Conservation (phyloP, 208 protist species). For the Acanthamoeba healyi region DNA sequence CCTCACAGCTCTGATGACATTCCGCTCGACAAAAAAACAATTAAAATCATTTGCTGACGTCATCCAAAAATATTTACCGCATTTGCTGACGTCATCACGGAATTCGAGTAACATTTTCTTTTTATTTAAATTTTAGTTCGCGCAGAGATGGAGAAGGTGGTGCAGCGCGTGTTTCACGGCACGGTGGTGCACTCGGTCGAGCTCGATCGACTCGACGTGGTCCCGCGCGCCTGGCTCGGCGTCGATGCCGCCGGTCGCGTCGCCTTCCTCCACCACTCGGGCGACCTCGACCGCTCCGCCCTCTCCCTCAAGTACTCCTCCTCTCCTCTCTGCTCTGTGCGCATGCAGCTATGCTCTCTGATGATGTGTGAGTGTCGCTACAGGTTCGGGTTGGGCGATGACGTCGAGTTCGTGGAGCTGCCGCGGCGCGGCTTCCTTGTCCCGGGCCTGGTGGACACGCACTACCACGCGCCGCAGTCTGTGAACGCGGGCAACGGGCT, state of each 20-base stretch:
- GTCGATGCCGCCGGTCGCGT: constrained; percentile 6
- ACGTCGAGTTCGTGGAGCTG: constrained; percentile 39
- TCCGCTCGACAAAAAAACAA: too few relatives aligned
- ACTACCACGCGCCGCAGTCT: constrained; percentile 82
- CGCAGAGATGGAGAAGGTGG: neutral
- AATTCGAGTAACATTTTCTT: too few relatives aligned
- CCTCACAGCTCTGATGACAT: too few relatives aligned
- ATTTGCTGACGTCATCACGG: too few relatives aligned
- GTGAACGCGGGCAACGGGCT: constrained; percentile 85
- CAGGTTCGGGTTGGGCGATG: neutral
- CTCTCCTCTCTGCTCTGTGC: too few relatives aligned
- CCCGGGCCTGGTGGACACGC: constrained; percentile 80
- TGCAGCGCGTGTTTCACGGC: constrained; percentile 3
- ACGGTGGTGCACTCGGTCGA: constrained; percentile 39
- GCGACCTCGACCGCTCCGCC: neutral
- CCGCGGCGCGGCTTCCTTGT: constrained; percentile 39
- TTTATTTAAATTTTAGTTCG: too few relatives aligned
- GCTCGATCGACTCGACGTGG: neutral
- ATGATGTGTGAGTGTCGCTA: too few relatives aligned
- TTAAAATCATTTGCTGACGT: too few relatives aligned
- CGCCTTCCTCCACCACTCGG: constrained; percentile 23
- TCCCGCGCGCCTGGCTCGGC: constrained; percentile 30
- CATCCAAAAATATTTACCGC: too few relatives aligned
- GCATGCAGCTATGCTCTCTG: too few relatives aligned
- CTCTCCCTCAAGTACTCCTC: neutral